These are phyloP conservation scores for Crotalaria pallida DNA, from an alignment of 306 rosid genomes.

Conservation along the genomic window DNA sequence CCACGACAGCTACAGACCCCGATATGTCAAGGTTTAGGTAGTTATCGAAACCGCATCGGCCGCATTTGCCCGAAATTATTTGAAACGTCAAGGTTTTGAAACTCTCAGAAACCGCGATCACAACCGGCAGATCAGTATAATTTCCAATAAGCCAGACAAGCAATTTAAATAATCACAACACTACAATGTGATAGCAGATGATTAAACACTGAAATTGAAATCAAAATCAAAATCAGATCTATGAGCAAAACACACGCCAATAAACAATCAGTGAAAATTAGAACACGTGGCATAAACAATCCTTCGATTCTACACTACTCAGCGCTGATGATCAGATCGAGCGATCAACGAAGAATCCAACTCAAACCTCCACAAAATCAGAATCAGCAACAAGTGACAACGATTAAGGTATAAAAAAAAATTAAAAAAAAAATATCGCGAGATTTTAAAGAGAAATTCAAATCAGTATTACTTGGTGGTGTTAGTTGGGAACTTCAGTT, in stretches of 20 bases:
- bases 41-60: too few relatives aligned
- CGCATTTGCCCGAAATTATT: too few relatives aligned
- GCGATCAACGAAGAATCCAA: neutral
- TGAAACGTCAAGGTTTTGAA: too few relatives aligned
- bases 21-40: too few relatives aligned
- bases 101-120: too few relatives aligned
- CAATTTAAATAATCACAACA: neutral
- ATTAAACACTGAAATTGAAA: neutral
- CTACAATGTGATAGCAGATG: neutral
- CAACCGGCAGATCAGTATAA: neutral
- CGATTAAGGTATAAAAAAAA: neutral
- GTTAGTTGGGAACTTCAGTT: neutral
- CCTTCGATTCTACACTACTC: neutral
- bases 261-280: neutral
- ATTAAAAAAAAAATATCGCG: neutral
- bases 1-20: too few relatives aligned
- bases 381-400: neutral
- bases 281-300: neutral
- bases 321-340: slow-evolving; percentile 26
- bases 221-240: slow-evolving; percentile 21
- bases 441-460: neutral
- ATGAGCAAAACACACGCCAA: neutral
- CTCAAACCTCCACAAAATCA: neutral
- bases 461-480: neutral
- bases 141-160: neutral